These are phyloP conservation scores for Rhodotorula sp. DNA, from an alignment of 1,284 basidiomycete genomes.

Conservation along the genomic window DNA sequence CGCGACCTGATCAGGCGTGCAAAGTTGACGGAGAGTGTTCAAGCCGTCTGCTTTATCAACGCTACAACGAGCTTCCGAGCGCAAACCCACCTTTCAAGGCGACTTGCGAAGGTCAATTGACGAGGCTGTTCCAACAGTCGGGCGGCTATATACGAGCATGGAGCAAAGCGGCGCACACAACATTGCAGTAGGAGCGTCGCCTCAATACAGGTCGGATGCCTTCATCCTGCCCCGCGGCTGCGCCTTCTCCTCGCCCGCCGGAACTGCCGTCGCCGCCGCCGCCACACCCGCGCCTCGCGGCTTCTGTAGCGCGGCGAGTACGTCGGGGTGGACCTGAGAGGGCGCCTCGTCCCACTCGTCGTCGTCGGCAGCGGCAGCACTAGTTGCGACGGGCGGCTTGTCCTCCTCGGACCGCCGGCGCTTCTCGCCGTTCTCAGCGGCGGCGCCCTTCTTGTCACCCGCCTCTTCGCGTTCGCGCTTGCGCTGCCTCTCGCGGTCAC, in stretches of 20 bases:
- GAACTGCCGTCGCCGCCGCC: not conserved
- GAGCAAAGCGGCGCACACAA: too few relatives aligned
- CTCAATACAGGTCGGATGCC: slow-evolving; percentile 38
- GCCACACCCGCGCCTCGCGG: slow-evolving; percentile 6
- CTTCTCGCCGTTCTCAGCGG: slow-evolving; percentile 54
- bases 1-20: too few relatives aligned
- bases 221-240: slow-evolving; percentile 36
- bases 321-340: slow-evolving; percentile 27
- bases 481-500: slow-evolving; percentile 56
- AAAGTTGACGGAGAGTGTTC: too few relatives aligned
- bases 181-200: too few relatives aligned
- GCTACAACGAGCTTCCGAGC: too few relatives aligned
- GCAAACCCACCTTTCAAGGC: too few relatives aligned
- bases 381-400: not conserved
- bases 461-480: slow-evolving; percentile 40
- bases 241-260: slow-evolving; percentile 48
- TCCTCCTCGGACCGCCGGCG: not conserved
- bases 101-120: too few relatives aligned
- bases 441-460: slow-evolving; percentile 40
- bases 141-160: too few relatives aligned
- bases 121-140: too few relatives aligned
- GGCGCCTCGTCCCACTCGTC: slow-evolving; percentile 54
- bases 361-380: slow-evolving; percentile 46
- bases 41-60: too few relatives aligned
- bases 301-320: slow-evolving; percentile 24